Percentiles rank a stretch among this genome's conserved stretches.
These are phyloP conservation scores for Zygosaccharomyces sapae DNA, from an alignment of 1,139 yeast genomes.

Conservation along the genomic window DNA sequence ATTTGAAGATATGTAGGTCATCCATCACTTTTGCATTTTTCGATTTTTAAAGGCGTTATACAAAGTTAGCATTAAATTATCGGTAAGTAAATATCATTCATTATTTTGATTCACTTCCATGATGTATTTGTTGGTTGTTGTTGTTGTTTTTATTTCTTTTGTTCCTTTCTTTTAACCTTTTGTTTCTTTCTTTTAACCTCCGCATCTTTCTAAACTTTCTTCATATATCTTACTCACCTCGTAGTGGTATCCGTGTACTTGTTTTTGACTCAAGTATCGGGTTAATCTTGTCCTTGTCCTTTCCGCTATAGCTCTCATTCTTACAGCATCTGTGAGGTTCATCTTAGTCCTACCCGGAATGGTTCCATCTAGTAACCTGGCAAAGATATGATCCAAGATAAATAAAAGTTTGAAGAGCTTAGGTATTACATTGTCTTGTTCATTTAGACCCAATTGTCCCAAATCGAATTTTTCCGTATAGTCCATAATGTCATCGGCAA, in stretches of 20 bases:
- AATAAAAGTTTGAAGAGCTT: slow-evolving; percentile 43
- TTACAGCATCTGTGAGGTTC: slow-evolving; percentile 45
- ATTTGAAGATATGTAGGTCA: slow-evolving; percentile 5
- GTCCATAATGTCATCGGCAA: slow-evolving; percentile 66
- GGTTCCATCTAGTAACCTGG: slow-evolving; percentile 43
- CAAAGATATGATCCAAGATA: slow-evolving; percentile 43
- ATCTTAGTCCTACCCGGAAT: slow-evolving; percentile 29
- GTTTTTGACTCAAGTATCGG: slow-evolving; percentile 28
- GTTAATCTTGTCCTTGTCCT: slow-evolving; percentile 44
- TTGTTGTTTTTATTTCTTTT: no score
- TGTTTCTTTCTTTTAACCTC: slow-evolving; percentile 9
- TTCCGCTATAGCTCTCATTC: slow-evolving; percentile 46
- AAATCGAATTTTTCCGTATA: slow-evolving; percentile 47
- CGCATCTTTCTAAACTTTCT: slow-evolving; percentile 33
- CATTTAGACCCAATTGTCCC: slow-evolving; percentile 20
- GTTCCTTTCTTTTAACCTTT: not conserved
- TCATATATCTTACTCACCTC: slow-evolving; percentile 38
- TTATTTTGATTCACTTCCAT: no score
- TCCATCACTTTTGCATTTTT: slow-evolving; percentile 3
- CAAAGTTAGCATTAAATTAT: slow-evolving; percentile 1
- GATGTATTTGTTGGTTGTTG: no score
- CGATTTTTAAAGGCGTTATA: not conserved
- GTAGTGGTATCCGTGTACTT: slow-evolving; percentile 36
- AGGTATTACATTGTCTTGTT: slow-evolving; percentile 23
- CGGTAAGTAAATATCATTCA: slow-evolving; percentile 1